These are phyloP conservation scores for Fusarium circinatum DNA, from an alignment of 2,329 filamentous ascomycete species.

Conservation along the genomic window DNA sequence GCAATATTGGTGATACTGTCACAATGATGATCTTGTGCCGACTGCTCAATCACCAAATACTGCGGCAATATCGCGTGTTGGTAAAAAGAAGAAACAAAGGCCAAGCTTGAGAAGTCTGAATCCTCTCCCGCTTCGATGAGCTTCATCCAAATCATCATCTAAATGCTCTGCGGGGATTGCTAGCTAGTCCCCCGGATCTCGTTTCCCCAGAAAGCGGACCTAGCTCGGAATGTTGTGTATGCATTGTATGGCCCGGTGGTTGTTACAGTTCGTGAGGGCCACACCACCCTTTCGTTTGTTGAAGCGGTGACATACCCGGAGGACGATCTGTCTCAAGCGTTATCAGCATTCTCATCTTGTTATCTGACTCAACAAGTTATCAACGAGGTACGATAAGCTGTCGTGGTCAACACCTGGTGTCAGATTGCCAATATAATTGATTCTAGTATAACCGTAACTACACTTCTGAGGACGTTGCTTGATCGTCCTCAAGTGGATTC, in stretches of 20 bases:
- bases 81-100: not conserved
- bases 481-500: constrained; percentile 9
- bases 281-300: constrained; percentile 26
- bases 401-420: constrained; percentile 8
- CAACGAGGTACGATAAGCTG: not conserved
- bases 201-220: constrained; percentile 34
- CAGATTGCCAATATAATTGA: not conserved
- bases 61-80: not conserved
- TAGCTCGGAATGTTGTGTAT: constrained; percentile 21
- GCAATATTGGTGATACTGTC: not conserved
- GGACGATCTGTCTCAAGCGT: not conserved
- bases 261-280: constrained; percentile 21
- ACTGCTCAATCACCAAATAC: not conserved
- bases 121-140: constrained; percentile 2
- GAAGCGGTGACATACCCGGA: constrained; percentile 9
- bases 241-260: not conserved
- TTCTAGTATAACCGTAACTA: constrained; percentile 4
- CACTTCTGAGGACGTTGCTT: not conserved
- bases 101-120: not conserved
- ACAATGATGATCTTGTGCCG: not conserved
- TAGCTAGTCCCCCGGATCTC: constrained; percentile 31
- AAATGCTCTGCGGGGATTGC: constrained; percentile 26
- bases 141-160: constrained; percentile 7
- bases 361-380: constrained; percentile 5
- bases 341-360: not conserved